A percentile compares a stretch with the other conserved stretches of the same genome.
Conservation (phyloP, 345 rosid species). For the Ceriops decandra region DNA sequence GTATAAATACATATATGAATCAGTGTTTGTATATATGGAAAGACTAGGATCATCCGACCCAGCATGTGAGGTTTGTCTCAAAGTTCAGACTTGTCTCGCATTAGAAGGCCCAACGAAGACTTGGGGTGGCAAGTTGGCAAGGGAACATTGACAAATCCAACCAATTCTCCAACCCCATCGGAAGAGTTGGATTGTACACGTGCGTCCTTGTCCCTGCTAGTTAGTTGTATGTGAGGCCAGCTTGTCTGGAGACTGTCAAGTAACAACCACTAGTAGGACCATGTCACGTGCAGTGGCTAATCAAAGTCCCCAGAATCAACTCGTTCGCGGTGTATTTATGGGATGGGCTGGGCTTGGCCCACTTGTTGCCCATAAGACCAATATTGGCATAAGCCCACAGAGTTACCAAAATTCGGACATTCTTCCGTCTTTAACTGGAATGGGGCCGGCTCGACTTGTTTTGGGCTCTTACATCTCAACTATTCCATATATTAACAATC, state of each 20-base stretch:
- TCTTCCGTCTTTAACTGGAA: no score
- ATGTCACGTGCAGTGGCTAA: neutral
- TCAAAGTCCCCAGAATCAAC: no score
- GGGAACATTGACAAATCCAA: constrained; percentile 29
- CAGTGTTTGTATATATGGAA: neutral
- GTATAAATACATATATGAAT: neutral
- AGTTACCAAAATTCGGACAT: no score
- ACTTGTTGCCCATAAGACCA: no score
- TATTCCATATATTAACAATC: no score
- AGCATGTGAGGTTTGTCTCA: neutral
- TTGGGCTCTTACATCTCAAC: no score
- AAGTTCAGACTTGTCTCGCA: neutral
- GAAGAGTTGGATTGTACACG: constrained; percentile 3
- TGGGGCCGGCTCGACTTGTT: no score
- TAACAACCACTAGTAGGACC: no score
- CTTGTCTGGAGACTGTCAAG: no score
- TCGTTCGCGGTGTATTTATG: no score
- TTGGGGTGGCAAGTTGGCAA: constrained; percentile 19
- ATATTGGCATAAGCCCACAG: no score
- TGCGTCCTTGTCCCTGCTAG: neutral
- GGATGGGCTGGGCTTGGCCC: no score
- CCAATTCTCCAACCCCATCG: neutral
- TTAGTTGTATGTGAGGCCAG: neutral
- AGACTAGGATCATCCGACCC: neutral
- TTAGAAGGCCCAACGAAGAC: neutral